Conservation (phyloP, 768 basidiomycete species). For the Suillus lakei region DNA sequence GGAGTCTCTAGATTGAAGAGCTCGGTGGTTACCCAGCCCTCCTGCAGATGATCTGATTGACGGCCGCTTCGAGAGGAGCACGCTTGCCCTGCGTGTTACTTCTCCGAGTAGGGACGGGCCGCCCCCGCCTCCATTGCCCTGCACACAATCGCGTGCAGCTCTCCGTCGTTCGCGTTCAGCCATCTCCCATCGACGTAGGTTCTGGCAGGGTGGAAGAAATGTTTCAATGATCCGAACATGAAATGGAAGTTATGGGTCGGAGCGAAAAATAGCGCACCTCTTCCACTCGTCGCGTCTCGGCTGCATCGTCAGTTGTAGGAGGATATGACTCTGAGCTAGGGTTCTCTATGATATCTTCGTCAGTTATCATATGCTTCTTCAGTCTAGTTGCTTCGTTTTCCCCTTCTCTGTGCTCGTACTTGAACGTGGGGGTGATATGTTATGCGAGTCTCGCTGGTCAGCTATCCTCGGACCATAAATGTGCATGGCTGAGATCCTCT, state of each 20-base stretch:
- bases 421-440: conserved; percentile 29
- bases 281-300: conserved; percentile 70
- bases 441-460: conserved; percentile 22
- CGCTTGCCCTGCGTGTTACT: conserved; percentile 62
- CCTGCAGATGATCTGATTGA: conserved; percentile 34
- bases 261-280: conserved; percentile 55
- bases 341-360: conserved; percentile 30
- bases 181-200: conserved; percentile 76
- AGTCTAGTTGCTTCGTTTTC: conserved; percentile 33
- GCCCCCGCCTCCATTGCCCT: conserved; percentile 10
- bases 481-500: conserved; percentile 48
- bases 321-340: conserved; percentile 53
- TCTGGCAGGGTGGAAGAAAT: conserved; percentile 47
- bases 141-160: conserved; percentile 63
- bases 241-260: conserved; percentile 10
- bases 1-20: conserved; percentile 55
- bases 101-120: conserved; percentile 56
- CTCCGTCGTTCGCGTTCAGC: conserved; percentile 79
- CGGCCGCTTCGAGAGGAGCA: conserved; percentile 55
- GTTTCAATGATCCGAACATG: conserved; percentile 6
- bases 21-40: conserved; percentile 47
- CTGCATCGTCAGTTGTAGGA: conserved; percentile 66
- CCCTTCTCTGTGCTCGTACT: conserved; percentile 36
- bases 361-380: conserved; percentile 27
- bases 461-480: conserved; percentile 38